Conservation (phyloP, 345 rosid genomes). For the Lepidium didymum region DNA sequence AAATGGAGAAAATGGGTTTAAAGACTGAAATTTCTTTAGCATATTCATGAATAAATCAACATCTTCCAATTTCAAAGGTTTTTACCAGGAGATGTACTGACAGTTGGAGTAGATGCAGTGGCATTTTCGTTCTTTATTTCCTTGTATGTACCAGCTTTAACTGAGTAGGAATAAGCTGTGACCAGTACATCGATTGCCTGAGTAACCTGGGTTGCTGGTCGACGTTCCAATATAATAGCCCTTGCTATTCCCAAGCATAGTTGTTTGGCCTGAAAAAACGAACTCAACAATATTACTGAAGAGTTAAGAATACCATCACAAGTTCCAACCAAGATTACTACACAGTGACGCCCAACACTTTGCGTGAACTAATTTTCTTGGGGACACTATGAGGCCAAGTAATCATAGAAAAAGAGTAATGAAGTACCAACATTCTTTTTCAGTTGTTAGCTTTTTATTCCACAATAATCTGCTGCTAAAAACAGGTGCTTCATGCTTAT, state of each 20-base stretch:
- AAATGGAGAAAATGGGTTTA: conserved; percentile 16
- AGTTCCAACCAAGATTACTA: conserved; percentile 6
- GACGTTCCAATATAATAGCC: conserved; percentile 73
- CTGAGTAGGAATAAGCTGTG: conserved; percentile 55
- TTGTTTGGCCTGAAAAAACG: conserved; percentile 73
- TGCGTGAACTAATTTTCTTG: not conserved
- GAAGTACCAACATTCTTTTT: not conserved
- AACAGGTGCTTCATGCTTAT: conserved; percentile 4
- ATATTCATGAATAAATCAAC: conserved; percentile 30
- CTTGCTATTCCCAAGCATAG: conserved; percentile 68
- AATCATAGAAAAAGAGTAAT: not conserved
- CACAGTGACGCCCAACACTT: not conserved
- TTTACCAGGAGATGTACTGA: conserved; percentile 36
- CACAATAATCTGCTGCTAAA: not conserved
- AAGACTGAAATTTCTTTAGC: not conserved
- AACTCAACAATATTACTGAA: conserved; percentile 1
- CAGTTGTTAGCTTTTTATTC: not conserved
- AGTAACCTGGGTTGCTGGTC: conserved; percentile 74
- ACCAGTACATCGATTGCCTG: conserved; percentile 75
- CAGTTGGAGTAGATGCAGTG: conserved; percentile 30
- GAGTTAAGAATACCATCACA: not conserved
- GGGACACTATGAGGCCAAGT: not conserved
- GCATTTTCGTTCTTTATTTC: conserved; percentile 48
- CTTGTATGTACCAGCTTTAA: conserved; percentile 68
- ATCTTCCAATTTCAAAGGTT: conserved; percentile 27